phyloP scores from a whole-genome alignment of 2,329 filamentous ascomycete genomes.

The Aspergillus novoparasiticus region DNA sequence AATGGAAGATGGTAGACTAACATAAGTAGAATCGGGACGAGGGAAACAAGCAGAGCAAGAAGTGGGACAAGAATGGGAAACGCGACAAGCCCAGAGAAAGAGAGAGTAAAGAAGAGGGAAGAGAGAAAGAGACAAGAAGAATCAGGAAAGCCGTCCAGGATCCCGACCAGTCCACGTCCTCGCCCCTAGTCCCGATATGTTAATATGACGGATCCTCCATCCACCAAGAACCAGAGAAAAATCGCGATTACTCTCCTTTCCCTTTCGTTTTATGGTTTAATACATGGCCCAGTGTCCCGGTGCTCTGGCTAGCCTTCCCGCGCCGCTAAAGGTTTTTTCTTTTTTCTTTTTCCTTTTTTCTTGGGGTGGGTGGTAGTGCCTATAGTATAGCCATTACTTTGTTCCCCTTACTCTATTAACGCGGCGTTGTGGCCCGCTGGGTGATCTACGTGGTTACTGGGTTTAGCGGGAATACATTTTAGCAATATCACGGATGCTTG shows the following conservation, averaged over 20 bases:
- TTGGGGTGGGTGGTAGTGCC: neutral
- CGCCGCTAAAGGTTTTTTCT: neutral
- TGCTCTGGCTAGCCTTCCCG: slow-evolving; percentile 6
- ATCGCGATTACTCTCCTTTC: slow-evolving; percentile 12
- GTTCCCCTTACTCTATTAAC: slow-evolving; percentile 15
- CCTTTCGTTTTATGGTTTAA: slow-evolving; percentile 7
- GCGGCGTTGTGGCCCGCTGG: slow-evolving; percentile 14
- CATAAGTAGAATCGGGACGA: slow-evolving; percentile 3
- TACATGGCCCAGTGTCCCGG: slow-evolving; percentile 9
- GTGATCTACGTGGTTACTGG: slow-evolving; percentile 21
- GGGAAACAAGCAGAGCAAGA: slow-evolving; percentile 10
- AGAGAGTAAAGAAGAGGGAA: slow-evolving; percentile 16
- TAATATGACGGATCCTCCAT: slow-evolving; percentile 45
- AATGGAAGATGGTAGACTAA: neutral
- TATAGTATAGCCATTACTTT: slow-evolving; percentile 7
- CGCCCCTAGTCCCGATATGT: slow-evolving; percentile 45
- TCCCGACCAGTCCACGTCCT: slow-evolving; percentile 37
- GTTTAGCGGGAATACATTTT: slow-evolving; percentile 15
- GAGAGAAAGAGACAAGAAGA: slow-evolving; percentile 23
- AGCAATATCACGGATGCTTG: slow-evolving; percentile 14
- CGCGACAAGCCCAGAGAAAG: slow-evolving; percentile 9
- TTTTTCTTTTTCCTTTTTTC: neutral
- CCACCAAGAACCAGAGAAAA: slow-evolving; percentile 30
- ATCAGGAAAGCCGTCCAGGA: slow-evolving; percentile 36
- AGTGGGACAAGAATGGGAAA: slow-evolving; percentile 17